phyloP scores from a whole-genome alignment of 495 filamentous ascomycete genomes.

The Thermothielavioides terrestris region DNA sequence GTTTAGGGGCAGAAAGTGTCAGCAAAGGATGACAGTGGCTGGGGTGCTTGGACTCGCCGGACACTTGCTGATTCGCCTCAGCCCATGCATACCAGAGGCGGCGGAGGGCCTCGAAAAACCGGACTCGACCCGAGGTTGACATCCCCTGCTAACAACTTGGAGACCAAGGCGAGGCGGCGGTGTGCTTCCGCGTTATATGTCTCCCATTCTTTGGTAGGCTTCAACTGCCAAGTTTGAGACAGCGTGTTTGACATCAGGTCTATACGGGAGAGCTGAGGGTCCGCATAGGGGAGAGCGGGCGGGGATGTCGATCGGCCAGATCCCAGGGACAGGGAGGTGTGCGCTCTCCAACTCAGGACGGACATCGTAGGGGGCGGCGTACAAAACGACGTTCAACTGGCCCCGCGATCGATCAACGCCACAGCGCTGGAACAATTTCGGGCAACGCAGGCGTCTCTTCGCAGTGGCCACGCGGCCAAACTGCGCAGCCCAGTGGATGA shows the following conservation, averaged over 20 bases:
- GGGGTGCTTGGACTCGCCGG: neutral
- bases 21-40: neutral
- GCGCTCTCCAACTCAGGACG: neutral
- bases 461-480: neutral
- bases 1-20: neutral
- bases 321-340: neutral
- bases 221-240: neutral
- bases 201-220: neutral
- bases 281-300: no score
- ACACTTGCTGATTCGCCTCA: neutral
- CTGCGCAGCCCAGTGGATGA: constrained; percentile 7
- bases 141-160: neutral
- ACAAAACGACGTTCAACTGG: neutral
- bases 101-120: neutral
- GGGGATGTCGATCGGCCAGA: constrained; percentile 5
- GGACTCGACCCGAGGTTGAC: neutral
- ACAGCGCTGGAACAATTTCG: neutral
- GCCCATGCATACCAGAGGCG: constrained; percentile 1
- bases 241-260: neutral
- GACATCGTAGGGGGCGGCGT: neutral
- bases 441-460: neutral
- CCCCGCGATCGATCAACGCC: neutral
- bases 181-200: neutral
- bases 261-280: neutral
- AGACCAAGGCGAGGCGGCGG: neutral